Evolutionary conservation across 805 yeast genomes (phyloP).

Genomic region (Lipomyces oligophaga): DNA sequence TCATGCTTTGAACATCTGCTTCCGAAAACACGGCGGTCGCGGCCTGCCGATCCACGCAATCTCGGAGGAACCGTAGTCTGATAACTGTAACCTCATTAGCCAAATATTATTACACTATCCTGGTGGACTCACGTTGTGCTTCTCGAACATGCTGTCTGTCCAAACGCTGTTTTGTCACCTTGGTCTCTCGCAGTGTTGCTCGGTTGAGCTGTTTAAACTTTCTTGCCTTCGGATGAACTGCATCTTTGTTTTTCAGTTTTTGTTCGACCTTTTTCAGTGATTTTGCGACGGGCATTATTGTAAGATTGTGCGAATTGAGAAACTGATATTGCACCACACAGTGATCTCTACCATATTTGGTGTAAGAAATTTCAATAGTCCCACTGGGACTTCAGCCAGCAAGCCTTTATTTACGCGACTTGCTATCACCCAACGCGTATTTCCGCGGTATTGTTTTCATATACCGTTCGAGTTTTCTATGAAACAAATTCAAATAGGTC

Average conservation of each 20-base stretch:
- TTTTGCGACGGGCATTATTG: conserved; percentile 62
- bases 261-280: conserved; percentile 63
- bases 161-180: conserved; percentile 57
- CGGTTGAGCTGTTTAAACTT: conserved; percentile 78
- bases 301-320: neutral
- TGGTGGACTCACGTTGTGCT: conserved; percentile 27
- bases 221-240: conserved; percentile 82
- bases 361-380: too few species aligned
- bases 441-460: too few species aligned
- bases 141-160: conserved; percentile 50
- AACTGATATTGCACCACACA: neutral
- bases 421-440: too few species aligned
- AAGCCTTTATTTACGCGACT: too few species aligned
- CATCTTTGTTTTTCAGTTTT: conserved; percentile 48
- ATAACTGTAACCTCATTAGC: conserved; percentile 36
- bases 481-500: neutral
- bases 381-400: too few species aligned
- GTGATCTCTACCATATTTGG: neutral
- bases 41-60: conserved; percentile 42
- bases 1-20: conserved; percentile 58
- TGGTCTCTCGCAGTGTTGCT: conserved; percentile 81
- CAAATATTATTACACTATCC: neutral
- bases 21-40: conserved; percentile 46
- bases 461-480: neutral
- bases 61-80: conserved; percentile 58